Base-by-base conservation (phyloP, 2,329 filamentous ascomycete species). In the Aureobasidium uvarum region DNA sequence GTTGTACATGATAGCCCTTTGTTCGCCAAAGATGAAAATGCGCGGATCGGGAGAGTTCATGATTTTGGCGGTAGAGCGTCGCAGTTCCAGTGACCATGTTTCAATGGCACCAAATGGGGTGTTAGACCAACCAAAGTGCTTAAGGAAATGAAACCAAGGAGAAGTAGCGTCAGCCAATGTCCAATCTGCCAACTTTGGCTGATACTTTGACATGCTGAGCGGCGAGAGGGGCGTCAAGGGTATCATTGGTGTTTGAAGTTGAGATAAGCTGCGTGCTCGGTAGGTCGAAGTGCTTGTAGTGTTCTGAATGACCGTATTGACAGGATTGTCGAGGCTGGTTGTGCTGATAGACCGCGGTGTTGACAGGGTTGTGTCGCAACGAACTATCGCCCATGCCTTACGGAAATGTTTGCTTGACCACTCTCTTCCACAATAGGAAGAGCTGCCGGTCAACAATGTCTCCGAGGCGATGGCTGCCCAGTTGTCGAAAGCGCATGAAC, bases 1-100 rank as follows among this genome's bases (percentile, higher is more conserved):
- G 33, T 72, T 72, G 66, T 71, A 72, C 13, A 72, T 66, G 20
- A 70, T 64, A 2, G 65, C 56, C 14, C 62, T 39, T 1, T 67
- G 39, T 7, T 64, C 64, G 39, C 66, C 66, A 20, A 39, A 67
- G 31, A 66, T n/a, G 10, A 67, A 33, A 13, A 62, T 45, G 23
- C 39, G 28, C 0, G 63, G 63, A n/a, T 67, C 59, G 7, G 64
- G 64, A 39, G 31, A 62, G 28, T 43, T 38, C 45, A 67, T 58
- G 33, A 55, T 39, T n/a, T 65, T 33, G 14, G 66, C 38, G 2
- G 60, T 50, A 0, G 55, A 41, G 20, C 64, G 36, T 25, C 62
- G 41, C 16, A 65, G 13, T 28, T 67, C 66, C 25, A 58, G 16
- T n/a, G 46, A 38, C 66, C 66, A 67, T 41, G 46, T 31, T n/a